Base-by-base conservation (phyloP, 148 eudicot genomes). In the Vaccinium vitisidaea region DNA sequence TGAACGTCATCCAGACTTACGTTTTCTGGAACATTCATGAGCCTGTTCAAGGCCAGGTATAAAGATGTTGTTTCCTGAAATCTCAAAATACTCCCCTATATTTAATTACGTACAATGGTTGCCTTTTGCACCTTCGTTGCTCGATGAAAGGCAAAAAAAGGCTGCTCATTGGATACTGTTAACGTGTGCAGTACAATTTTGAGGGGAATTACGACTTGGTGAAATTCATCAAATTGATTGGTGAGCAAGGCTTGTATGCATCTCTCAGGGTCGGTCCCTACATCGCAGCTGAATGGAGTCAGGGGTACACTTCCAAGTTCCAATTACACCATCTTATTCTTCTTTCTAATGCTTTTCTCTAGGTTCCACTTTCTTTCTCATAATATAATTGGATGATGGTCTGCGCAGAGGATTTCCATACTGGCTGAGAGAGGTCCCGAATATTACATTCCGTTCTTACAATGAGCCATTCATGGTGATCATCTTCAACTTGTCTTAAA, bases 221-320 rank as follows among this genome's bases (percentile, higher is more conserved):
- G 76, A 88, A 86, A 73, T 95, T 92, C 91, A 70, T 94, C 65
- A 92, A 87, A 83, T 58, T 88, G 87, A 86, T 91, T 56, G 92
- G 83, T 16, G 89, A 92, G 83, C 82, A 85, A 85, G 92, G 92
- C 75, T 63, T 94, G 96, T 92, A 89, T 88, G 92, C 70, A 3
- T 83, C 88, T 59, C 92, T 94, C 69, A 89, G 98, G 81, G 49
- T 93, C 46, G 98, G 98, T 2, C 98, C 98, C 14, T 94, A 86
- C 80, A 89, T 93, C 77, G 93, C 92, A 84, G 93, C 94, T 77
- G 98, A 94, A 89, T 93, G 98, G 98, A 93, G 88, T 77, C 82
- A 85, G 39, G 98, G 98, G 98, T 94, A 91, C 36, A 43, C 46
- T 43, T 43, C 46, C 46, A 65, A 53, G 11, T 23, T 32, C 4